Percentiles rank a stretch among this genome's conserved stretches.
These are phyloP conservation scores for Fusarium nisikadoi DNA, from an alignment of 2,329 filamentous ascomycete species.

Conservation along the genomic window DNA sequence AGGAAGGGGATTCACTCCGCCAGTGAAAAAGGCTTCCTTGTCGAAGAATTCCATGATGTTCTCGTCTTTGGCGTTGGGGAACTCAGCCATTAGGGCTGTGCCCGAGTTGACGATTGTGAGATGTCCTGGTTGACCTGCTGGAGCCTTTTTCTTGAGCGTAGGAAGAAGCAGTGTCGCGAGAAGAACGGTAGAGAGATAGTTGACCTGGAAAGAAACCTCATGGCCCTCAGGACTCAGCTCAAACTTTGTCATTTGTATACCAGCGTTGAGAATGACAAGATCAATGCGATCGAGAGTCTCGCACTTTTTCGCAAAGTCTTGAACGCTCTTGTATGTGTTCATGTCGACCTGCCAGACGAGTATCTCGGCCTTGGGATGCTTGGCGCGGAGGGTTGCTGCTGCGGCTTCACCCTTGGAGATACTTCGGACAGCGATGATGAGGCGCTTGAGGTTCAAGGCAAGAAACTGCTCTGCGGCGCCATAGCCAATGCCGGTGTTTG, in stretches of 20 bases:
- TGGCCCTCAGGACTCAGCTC: constrained; percentile 48
- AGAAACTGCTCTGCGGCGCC: constrained; percentile 55
- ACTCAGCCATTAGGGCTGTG: constrained; percentile 33
- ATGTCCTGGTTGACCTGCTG: constrained; percentile 32
- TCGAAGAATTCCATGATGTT: constrained; percentile 47
- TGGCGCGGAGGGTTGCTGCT: constrained; percentile 16
- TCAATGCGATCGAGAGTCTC: constrained; percentile 53
- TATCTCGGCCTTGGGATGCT: constrained; percentile 49
- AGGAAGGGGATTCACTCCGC: constrained; percentile 4
- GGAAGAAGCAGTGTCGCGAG: constrained; percentile 50
- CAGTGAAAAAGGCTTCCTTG: constrained; percentile 39
- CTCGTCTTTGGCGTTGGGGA: constrained; percentile 38
- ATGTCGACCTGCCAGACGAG: constrained; percentile 64
- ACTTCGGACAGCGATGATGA: constrained; percentile 61
- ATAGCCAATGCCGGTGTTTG: constrained; percentile 61
- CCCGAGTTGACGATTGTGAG: constrained; percentile 49
- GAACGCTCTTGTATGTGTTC: constrained; percentile 56
- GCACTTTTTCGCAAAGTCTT: constrained; percentile 52
- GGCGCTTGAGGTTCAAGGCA: constrained; percentile 50
- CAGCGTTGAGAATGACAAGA: constrained; percentile 59
- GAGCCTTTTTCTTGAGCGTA: constrained; percentile 44
- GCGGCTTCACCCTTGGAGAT: constrained; percentile 55
- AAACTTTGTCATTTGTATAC: constrained; percentile 43
- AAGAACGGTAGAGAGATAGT: constrained; percentile 51
- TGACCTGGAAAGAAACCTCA: constrained; percentile 55